A percentile compares a stretch with the other conserved stretches of the same genome.
Evolutionary conservation across 2,329 filamentous ascomycete genomes (phyloP).

Genomic region (Ophiostoma quercus): DNA sequence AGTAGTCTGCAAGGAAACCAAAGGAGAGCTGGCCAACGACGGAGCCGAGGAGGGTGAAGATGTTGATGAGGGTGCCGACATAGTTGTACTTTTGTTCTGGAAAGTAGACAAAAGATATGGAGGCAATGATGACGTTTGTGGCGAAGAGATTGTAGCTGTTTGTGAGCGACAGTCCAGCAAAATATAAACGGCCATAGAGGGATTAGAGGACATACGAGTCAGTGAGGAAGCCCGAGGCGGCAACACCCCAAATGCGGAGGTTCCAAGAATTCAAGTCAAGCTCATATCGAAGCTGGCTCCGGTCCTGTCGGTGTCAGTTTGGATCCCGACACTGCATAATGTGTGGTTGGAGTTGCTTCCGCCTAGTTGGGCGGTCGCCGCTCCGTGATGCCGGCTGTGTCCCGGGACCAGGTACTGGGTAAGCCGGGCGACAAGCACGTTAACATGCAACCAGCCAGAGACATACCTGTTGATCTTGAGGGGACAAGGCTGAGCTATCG

Average conservation of each 20-base stretch:
- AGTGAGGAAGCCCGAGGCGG: conserved; percentile 51
- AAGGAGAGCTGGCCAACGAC: conserved; percentile 49
- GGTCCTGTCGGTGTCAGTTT: conserved; percentile 38
- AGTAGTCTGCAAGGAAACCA: conserved; percentile 50
- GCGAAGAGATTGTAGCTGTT: conserved; percentile 50
- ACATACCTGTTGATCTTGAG: conserved; percentile 46
- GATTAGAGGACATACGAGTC: conserved; percentile 42
- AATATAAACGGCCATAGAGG: neutral
- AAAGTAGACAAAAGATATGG: conserved; percentile 50
- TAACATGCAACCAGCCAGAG: neutral
- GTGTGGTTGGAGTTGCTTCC: too few relatives aligned
- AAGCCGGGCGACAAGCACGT: neutral
- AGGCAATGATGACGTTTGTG: conserved; percentile 51
- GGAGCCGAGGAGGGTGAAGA: conserved; percentile 49
- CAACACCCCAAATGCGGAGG: conserved; percentile 50
- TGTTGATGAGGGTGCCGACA: conserved; percentile 46
- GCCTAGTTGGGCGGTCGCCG: too few relatives aligned
- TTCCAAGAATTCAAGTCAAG: conserved; percentile 53
- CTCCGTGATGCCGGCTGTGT: too few relatives aligned
- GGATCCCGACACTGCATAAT: neutral
- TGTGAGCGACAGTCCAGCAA: neutral
- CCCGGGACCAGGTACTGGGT: neutral
- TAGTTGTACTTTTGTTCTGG: conserved; percentile 41
- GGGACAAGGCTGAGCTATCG: conserved; percentile 47
- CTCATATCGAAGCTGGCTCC: conserved; percentile 48